Evolutionary conservation across 164 flowering plant genomes (phyloP).

Genomic region (Protea cynaroides): DNA sequence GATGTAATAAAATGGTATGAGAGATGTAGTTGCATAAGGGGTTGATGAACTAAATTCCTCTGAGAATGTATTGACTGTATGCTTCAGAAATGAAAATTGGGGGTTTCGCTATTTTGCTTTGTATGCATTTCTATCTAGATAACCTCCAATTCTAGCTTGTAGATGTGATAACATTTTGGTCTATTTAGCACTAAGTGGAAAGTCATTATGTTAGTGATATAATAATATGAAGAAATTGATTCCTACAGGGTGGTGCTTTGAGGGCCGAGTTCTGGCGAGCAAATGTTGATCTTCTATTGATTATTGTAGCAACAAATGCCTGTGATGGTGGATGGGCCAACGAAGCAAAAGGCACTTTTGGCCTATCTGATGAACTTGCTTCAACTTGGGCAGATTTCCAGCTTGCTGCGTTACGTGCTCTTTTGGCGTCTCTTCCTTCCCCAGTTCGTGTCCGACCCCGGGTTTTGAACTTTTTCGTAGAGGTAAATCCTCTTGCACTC

Average conservation of each 20-base stretch:
- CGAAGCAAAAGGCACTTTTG: conserved; percentile 22
- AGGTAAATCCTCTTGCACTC: conserved; percentile 34
- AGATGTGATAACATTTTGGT: background rate
- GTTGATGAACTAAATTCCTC: too few relatives aligned
- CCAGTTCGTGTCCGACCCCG: conserved; percentile 56
- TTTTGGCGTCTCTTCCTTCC: conserved; percentile 78
- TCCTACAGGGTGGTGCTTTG: conserved; percentile 63
- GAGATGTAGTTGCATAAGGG: too few relatives aligned
- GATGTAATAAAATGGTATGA: too few relatives aligned
- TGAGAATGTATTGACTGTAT: too few relatives aligned
- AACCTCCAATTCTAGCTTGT: background rate
- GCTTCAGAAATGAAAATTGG: too few relatives aligned
- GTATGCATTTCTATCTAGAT: background rate
- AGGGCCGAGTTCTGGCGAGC: conserved; percentile 53
- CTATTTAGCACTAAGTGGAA: background rate
- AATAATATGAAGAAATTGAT: background rate
- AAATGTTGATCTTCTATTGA: conserved; percentile 48
- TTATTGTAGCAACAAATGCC: conserved; percentile 46
- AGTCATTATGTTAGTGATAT: background rate
- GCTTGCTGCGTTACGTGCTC: conserved; percentile 69
- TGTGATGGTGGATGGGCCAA: conserved; percentile 45
- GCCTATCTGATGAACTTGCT: conserved; percentile 20
- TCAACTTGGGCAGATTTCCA: conserved; percentile 50
- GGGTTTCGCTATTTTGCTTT: background rate
- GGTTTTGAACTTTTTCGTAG: conserved; percentile 71